These are phyloP conservation scores for Papilionanthe hybrid DNA, from an alignment of 116 monocot genomes.

Conservation along the genomic window DNA sequence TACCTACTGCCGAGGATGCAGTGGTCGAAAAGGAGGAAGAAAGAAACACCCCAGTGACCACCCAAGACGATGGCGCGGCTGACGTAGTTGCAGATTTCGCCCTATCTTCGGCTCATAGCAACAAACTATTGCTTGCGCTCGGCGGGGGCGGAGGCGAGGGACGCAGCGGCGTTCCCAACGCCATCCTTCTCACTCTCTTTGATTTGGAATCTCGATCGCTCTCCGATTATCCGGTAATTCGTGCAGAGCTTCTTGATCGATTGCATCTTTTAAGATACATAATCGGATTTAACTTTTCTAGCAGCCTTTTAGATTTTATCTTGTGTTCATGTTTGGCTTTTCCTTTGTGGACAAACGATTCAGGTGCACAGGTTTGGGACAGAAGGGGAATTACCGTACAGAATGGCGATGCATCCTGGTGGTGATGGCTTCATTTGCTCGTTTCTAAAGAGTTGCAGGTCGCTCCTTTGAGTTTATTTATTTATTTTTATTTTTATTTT, in stretches of 20 bases:
- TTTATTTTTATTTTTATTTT: neutral
- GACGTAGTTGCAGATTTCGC: neutral
- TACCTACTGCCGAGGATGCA: constrained; percentile 2
- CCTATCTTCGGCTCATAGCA: neutral
- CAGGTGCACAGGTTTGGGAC: constrained; percentile 63
- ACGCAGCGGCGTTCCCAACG: constrained; percentile 75
- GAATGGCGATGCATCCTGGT: constrained; percentile 80
- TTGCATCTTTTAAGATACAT: neutral
- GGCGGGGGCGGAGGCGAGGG: constrained; percentile 92
- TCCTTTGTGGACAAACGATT: neutral
- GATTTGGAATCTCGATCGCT: constrained; percentile 42
- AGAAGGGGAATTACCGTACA: constrained; percentile 56
- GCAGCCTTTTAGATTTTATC: neutral
- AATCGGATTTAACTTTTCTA: neutral
- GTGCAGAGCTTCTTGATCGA: neutral
- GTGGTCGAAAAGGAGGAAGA: constrained; percentile 2
- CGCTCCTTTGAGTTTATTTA: neutral
- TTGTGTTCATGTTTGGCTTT: neutral
- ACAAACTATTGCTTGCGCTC: constrained; percentile 38
- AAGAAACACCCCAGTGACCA: neutral
- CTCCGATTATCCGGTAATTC: constrained; percentile 55
- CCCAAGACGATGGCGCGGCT: neutral
- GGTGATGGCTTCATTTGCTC: constrained; percentile 38
- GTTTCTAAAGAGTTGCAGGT: constrained; percentile 83
- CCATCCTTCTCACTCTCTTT: constrained; percentile 51